Conservation (phyloP, 371 early-diverging fungal species). For the Scutellospora calospora region DNA sequence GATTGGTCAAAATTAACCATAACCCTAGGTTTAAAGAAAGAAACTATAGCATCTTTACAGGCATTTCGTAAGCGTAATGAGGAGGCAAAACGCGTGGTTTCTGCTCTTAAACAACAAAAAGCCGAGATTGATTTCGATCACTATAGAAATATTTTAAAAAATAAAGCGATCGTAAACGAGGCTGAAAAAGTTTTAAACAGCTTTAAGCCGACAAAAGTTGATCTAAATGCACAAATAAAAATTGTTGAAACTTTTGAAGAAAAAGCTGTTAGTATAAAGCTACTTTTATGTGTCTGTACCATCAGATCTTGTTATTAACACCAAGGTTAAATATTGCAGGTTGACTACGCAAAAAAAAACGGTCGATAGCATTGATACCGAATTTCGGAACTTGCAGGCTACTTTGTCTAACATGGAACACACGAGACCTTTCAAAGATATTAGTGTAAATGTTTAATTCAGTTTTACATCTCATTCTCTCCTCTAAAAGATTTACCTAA, state of each 20-base stretch:
- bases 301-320: background rate
- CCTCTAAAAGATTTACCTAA: background rate
- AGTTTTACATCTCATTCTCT: background rate
- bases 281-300: background rate
- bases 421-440: slow-evolving; percentile 93
- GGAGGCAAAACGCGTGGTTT: slow-evolving; percentile 83
- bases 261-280: slow-evolving; percentile 79
- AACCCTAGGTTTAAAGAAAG: slow-evolving; percentile 83
- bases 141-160: slow-evolving; percentile 89
- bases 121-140: slow-evolving; percentile 87
- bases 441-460: slow-evolving; percentile 75
- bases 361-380: slow-evolving; percentile 82
- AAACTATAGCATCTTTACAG: slow-evolving; percentile 85
- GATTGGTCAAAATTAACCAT: slow-evolving; percentile 91
- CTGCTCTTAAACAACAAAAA: slow-evolving; percentile 84
- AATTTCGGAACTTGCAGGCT: slow-evolving; percentile 88
- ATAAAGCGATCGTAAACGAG: slow-evolving; percentile 88
- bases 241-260: slow-evolving; percentile 88
- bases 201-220: slow-evolving; percentile 87
- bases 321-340: slow-evolving; percentile 56
- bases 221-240: slow-evolving; percentile 86
- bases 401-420: slow-evolving; percentile 93
- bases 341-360: slow-evolving; percentile 89
- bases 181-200: slow-evolving; percentile 84
- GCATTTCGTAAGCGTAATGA: slow-evolving; percentile 97